Percentiles rank a stretch among this genome's conserved stretches.
Conservation (phyloP, 331 rosid species). For the Telfairia occidentalis region DNA sequence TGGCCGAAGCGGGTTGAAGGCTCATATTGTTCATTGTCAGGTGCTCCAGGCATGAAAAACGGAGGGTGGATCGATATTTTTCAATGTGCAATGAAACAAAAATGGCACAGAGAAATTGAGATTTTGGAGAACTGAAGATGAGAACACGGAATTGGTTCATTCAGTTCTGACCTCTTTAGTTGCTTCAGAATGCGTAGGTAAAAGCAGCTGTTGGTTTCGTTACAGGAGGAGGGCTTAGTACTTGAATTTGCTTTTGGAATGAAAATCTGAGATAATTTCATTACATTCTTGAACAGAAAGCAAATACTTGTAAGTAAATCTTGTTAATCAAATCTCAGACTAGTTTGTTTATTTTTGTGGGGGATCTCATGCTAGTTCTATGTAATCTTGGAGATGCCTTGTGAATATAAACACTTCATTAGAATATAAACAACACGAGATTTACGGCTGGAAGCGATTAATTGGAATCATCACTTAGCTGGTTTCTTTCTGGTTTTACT, state of each 20-base stretch:
- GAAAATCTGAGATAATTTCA: conserved; percentile 38
- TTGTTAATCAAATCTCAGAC: conserved; percentile 29
- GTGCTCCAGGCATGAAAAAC: conserved; percentile 80
- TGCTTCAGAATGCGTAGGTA: conserved; percentile 13
- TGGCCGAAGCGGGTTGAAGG: conserved; percentile 75
- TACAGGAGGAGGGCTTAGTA: conserved; percentile 21
- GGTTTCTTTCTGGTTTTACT: background rate
- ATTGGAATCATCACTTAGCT: too few relatives aligned
- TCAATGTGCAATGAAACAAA: background rate
- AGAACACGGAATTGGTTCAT: conserved; percentile 16
- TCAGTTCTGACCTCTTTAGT: conserved; percentile 13
- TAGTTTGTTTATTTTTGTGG: conserved; percentile 26
- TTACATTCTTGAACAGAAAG: conserved; percentile 45
- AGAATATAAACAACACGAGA: background rate
- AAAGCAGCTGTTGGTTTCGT: conserved; percentile 23
- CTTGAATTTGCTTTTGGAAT: conserved; percentile 25
- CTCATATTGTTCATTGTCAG: conserved; percentile 95
- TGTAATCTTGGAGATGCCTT: conserved; percentile 39
- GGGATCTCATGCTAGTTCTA: conserved; percentile 32
- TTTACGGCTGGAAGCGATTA: background rate
- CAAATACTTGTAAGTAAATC: conserved; percentile 53
- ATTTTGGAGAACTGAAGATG: conserved; percentile 11
- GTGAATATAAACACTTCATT: conserved; percentile 32
- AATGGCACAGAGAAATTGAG: conserved; percentile 13
- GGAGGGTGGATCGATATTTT: background rate